Percentiles rank a stretch among this genome's conserved stretches.
These are phyloP conservation scores for Didymella arachidicola DNA, from an alignment of 2,329 filamentous ascomycete genomes.

Conservation along the genomic window DNA sequence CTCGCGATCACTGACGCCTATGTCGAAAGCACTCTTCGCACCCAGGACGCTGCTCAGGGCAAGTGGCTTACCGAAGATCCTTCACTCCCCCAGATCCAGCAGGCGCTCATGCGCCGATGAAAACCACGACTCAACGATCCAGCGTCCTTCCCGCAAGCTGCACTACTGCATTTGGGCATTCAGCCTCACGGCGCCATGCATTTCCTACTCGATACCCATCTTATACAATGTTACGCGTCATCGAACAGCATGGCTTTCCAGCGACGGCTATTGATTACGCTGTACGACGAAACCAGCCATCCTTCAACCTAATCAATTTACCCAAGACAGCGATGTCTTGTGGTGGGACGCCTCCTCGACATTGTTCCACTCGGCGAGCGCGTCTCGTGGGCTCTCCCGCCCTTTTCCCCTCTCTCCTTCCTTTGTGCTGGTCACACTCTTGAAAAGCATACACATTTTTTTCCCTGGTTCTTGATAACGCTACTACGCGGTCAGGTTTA, in stretches of 20 bases:
- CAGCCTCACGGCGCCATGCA: slow-evolving; percentile 21
- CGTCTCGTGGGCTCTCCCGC: slow-evolving; percentile 13
- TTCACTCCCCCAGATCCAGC: slow-evolving; percentile 59
- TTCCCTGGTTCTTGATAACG: slow-evolving; percentile 10
- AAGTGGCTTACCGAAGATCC: slow-evolving; percentile 71
- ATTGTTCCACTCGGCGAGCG: slow-evolving; percentile 1
- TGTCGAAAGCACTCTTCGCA: slow-evolving; percentile 63
- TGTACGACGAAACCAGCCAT: background rate
- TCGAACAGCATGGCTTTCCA: slow-evolving; percentile 11
- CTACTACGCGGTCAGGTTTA: slow-evolving; percentile 15
- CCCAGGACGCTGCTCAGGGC: slow-evolving; percentile 63
- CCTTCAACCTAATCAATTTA: slow-evolving; percentile 12
- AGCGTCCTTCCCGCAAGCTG: slow-evolving; percentile 12
- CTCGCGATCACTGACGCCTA: slow-evolving; percentile 64
- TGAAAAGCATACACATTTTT: slow-evolving; percentile 12
- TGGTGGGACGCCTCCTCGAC: slow-evolving; percentile 15
- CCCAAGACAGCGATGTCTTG: slow-evolving; percentile 11
- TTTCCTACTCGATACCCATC: slow-evolving; percentile 31
- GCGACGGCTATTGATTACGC: background rate
- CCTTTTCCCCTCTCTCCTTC: background rate
- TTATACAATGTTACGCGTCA: slow-evolving; percentile 23
- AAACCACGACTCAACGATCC: slow-evolving; percentile 8
- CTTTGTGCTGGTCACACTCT: slow-evolving; percentile 22
- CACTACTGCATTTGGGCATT: slow-evolving; percentile 17
- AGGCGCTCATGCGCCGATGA: slow-evolving; percentile 46